Evolutionary conservation across 1,284 basidiomycete species (phyloP), one percentile per base, ranked within the genome.

Genomic region (Xerocomus minutiporus): DNA sequence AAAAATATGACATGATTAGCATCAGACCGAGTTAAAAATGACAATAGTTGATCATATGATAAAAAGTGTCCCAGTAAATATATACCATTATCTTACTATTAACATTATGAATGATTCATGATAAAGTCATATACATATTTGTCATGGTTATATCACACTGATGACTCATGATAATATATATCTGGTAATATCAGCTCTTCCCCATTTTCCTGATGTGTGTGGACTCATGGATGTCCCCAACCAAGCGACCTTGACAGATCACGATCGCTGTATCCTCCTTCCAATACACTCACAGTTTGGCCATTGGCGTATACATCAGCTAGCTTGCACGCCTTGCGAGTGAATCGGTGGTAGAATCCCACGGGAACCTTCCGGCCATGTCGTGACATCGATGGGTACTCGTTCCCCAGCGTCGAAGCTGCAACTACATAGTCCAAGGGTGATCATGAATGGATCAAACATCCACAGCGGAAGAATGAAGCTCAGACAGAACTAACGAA

Each of bases 321-420:
- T 52, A 98, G 82, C 0, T 58, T 64, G 38, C 82, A 77, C 0
- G 84, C 81, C 62, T 97, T 93, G 3, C 73, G 75, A 0, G 92
- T 86, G 62, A 97, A 97, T 5, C 82, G 85, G 61, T 87, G 76
- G 68, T 91, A 99, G 73, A 97, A 97, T 0, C 83, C 82, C 0
- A 84, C 79, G 0, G 96, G 96, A 0, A 98, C 93, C 57, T 88
- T 86, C n/a, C 93, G 85, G 45, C 84, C 80, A 68, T 99, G 96
- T 7, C 96, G 77, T 44, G 92, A 93, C 96, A 99, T 99, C 6
- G 86, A 88, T 4, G 83, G 74, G 59, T 90, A 87, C 66, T 99
- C 95, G 68, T 97, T 94, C 88, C 55, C 88, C 92, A 0, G 94
- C 95, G 61, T 98, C 96, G 71, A 98, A 94, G 2, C 96, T 95